Percentiles rank a stretch among this genome's conserved stretches.
Conservation (phyloP, 371 early-diverging fungal species). For the Homolaphlyctis polyrhiza region DNA sequence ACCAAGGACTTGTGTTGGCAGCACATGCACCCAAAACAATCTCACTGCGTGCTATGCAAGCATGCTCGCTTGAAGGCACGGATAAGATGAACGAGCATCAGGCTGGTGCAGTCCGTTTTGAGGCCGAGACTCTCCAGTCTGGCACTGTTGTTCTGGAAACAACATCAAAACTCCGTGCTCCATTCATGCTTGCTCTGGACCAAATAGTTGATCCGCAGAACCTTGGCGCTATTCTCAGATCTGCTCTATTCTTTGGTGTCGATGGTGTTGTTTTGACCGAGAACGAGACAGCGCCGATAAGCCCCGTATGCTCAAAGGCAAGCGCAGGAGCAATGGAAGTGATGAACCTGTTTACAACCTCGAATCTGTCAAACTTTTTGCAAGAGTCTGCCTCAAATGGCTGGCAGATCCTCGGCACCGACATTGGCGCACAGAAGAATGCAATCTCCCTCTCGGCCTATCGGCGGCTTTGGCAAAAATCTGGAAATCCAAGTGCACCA, state of each 20-base stretch:
- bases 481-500: too few relatives aligned
- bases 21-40: constrained; percentile 3
- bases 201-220: constrained; percentile 65
- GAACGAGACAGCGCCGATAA: constrained; percentile 53
- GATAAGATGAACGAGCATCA: neutral
- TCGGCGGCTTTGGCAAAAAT: too few relatives aligned
- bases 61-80: neutral
- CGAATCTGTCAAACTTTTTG: constrained; percentile 41
- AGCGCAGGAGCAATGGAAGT: constrained; percentile 61
- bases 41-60: too few relatives aligned
- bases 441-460: too few relatives aligned
- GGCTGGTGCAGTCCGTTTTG: neutral
- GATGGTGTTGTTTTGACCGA: constrained; percentile 57
- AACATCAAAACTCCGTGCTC: neutral
- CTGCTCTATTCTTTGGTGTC: constrained; percentile 53
- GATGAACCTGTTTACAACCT: constrained; percentile 47
- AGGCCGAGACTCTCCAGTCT: neutral
- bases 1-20: constrained; percentile 28
- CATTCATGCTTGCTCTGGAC: constrained; percentile 38
- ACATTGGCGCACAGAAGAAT: constrained; percentile 9
- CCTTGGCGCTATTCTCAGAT: constrained; percentile 60
- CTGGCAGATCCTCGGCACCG: constrained; percentile 55
- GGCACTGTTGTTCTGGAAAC: neutral
- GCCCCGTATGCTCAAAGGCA: constrained; percentile 55
- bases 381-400: constrained; percentile 36